A percentile compares a stretch with the other conserved stretches of the same genome.
Evolutionary conservation across 768 basidiomycete species (phyloP).

Genomic region (Tulasnella calospora): DNA sequence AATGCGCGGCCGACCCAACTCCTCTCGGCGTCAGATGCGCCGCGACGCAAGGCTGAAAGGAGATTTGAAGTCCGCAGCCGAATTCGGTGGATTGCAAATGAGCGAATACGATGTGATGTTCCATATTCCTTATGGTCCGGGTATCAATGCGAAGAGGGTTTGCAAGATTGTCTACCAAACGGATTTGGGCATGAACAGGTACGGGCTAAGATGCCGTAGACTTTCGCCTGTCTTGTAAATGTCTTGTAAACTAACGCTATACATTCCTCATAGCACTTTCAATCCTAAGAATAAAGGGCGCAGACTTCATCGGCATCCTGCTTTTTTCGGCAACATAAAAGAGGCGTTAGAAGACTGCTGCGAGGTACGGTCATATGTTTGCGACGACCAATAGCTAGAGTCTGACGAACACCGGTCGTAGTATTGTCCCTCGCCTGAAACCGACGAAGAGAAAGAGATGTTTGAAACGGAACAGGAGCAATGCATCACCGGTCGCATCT

Average conservation of each 20-base stretch:
- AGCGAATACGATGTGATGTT: conserved; percentile 55
- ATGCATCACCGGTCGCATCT: conserved; percentile 52
- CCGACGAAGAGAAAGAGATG: conserved; percentile 51
- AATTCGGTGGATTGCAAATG: conserved; percentile 47
- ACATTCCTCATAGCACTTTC: conserved; percentile 42
- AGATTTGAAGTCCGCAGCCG: conserved; percentile 48
- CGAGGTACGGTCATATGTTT: conserved; percentile 40
- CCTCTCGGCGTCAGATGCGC: conserved; percentile 33
- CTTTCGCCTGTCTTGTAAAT: not conserved
- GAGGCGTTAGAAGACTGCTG: conserved; percentile 62
- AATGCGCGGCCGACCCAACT: conserved; percentile 48
- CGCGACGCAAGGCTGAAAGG: conserved; percentile 41
- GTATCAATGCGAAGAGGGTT: conserved; percentile 53
- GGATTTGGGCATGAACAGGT: conserved; percentile 34
- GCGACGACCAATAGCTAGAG: not conserved
- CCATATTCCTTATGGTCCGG: conserved; percentile 59
- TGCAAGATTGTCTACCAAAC: conserved; percentile 56
- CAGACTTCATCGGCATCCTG: conserved; percentile 57
- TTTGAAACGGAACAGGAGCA: conserved; percentile 51
- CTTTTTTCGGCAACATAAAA: conserved; percentile 55
- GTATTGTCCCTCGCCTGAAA: conserved; percentile 53
- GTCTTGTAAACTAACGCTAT: not conserved
- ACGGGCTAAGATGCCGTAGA: not conserved
- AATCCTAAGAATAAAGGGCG: conserved; percentile 60
- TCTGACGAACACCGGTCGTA: conserved; percentile 30